These are phyloP conservation scores for Lipomyces mesembrius DNA, from an alignment of 805 yeast genomes.

Conservation along the genomic window DNA sequence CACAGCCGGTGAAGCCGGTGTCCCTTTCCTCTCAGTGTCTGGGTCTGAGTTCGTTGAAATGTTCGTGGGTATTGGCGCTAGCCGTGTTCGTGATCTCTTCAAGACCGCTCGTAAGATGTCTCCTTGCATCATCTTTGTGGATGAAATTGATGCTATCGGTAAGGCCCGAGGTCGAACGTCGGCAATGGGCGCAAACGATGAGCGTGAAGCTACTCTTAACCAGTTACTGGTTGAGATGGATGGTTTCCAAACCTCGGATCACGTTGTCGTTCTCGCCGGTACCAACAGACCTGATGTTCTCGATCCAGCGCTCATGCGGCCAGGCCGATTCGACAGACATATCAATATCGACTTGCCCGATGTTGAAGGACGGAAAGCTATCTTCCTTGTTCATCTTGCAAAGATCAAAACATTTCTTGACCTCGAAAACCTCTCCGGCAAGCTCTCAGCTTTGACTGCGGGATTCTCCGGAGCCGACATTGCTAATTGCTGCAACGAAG, in stretches of 20 bases:
- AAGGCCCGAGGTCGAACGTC: slow-evolving; percentile 68
- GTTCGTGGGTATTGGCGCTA: slow-evolving; percentile 99
- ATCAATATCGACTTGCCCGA: slow-evolving; percentile 91
- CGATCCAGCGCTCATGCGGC: slow-evolving; percentile 91
- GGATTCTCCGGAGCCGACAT: slow-evolving; percentile 99
- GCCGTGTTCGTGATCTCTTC: slow-evolving; percentile 94
- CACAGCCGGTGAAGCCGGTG: slow-evolving; percentile 99
- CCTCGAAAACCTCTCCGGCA: slow-evolving; percentile 69
- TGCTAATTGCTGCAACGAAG: slow-evolving; percentile 96
- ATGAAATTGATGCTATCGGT: slow-evolving; percentile 99
- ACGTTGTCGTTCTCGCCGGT: slow-evolving; percentile 96
- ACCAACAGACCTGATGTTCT: slow-evolving; percentile 94
- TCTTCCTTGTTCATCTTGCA: slow-evolving; percentile 81
- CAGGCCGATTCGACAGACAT: slow-evolving; percentile 97
- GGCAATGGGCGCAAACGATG: slow-evolving; percentile 71
- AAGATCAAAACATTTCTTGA: slow-evolving; percentile 66
- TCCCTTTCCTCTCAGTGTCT: slow-evolving; percentile 92
- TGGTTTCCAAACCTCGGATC: slow-evolving; percentile 89
- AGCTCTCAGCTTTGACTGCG: slow-evolving; percentile 93
- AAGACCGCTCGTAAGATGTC: slow-evolving; percentile 90
- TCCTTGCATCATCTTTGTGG: slow-evolving; percentile 94
- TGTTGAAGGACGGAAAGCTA: slow-evolving; percentile 90
- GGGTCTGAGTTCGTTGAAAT: slow-evolving; percentile 98
- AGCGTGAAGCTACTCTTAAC: slow-evolving; percentile 93
- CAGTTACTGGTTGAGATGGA: slow-evolving; percentile 98